Evolutionary conservation across 1,284 basidiomycete genomes (phyloP), one percentile per base, ranked within the genome.

Genomic region (Clitocybe nebularis): DNA sequence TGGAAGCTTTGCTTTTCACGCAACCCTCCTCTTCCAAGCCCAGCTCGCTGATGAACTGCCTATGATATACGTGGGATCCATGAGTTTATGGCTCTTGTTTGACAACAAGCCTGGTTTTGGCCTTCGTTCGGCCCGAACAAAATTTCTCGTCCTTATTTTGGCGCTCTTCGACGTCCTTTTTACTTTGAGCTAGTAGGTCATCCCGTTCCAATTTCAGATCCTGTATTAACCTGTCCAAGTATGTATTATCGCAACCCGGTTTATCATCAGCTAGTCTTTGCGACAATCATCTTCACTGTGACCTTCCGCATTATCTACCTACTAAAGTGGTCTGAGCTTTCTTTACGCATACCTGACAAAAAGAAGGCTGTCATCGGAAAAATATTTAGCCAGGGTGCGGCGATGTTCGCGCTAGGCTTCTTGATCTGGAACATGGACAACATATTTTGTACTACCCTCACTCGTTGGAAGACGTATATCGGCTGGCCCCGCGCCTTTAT

Each of bases 11-110:
- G 72, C 77, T 30, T 85, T 85, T 57, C 82, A 85, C 49, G 81
- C 80, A 1, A 83, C 81, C 0, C 63, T 85, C n/a, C 64, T 75
- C n/a, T 83, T 75, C 51, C 68, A 76, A 48, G 79, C 81, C 0
- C 81, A 84, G 51, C 73, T 84, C 29, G 79, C 79, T 4, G 82
- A 85, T 50, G 82, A 85, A 54, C 64, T 85, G 2, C 82, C 81
- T 1, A 84, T 85, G 81, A 74, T 84, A 39, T 81, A 77, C 50
- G 74, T 78, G 43, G 72, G 70, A 3, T 74, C 72, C 30, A 74
- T 76, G 61, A 68, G 70, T 47, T 55, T 74, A 17, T 80, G 72
- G 56, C 58, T 79, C 28, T 57, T 81, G 17, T 77, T 77, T 57
- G 81, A 85, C 51, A 71, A 69, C n/a, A 50, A 62, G 39, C 71